Base-by-base conservation (phyloP, 805 yeast species). In the Pichia paraexigua region DNA sequence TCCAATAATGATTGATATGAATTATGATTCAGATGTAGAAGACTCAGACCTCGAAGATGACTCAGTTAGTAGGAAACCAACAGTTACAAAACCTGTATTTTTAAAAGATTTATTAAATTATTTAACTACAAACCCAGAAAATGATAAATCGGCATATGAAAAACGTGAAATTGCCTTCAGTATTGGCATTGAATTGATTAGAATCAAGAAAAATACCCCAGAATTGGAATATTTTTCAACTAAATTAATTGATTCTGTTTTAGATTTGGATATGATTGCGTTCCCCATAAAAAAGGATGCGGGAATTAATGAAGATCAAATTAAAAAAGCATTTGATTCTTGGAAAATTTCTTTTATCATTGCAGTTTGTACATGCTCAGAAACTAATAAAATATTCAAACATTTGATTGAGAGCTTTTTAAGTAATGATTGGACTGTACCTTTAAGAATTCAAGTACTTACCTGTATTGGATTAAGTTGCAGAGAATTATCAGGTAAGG, bases 371-470 rank as follows among this genome's bases (percentile, higher is more conserved):
- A 82, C 77, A 0, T 71, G 82, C 0, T 35, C 39, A 17, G 73
- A 73, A 46, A 63, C 62, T 43, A 70, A 74, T 5, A 48, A 37
- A 9, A 58, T 71, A 2, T 80, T 88, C 0, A 61, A 69, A 1
- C 71, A 74, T 27, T 62, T 82, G 0, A 65, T 78, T 41, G 62
- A 71, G 27, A 63, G 83, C 18, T 68, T 90, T 18, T 69, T 79
- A 37, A 72, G 76, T 0, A 90, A 91, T 0, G 99, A 92, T 60
- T 80, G 85, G 55, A 88, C 96, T 0, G 64, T 94, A 20, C 94
- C 86, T 54, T 91, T 84, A 53, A 67, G 98, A 46, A 72, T 91
- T 68, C 68, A 78, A 28, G 71, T 91, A 10, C 65, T 94, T 20
- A 79, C 91, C 5, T 70, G 87, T 0, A 62, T 88, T 13, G 83